These are phyloP conservation scores for Rutstroemia sp. DNA, from an alignment of 2,329 filamentous ascomycete species.

Conservation along the genomic window DNA sequence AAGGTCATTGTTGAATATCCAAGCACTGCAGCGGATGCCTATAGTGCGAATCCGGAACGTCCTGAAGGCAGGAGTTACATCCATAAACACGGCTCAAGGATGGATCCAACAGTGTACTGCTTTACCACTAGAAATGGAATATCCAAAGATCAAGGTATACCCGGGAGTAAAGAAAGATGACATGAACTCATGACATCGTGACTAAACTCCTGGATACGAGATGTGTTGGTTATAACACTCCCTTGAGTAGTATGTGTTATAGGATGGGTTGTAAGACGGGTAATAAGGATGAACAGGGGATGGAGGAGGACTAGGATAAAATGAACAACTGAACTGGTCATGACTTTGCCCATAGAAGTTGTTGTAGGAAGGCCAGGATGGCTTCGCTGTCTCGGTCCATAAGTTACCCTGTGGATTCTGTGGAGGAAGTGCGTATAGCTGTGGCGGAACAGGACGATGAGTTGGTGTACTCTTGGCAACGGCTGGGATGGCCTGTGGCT, in stretches of 20 bases:
- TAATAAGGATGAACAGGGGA: background rate
- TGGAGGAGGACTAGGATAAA: background rate
- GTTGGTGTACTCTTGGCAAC: background rate
- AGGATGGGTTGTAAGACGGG: background rate
- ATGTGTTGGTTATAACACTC: background rate
- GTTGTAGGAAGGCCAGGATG: background rate
- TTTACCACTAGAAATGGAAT: too few species aligned
- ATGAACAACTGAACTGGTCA: background rate
- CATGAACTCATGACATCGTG: background rate
- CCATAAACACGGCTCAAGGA: too few species aligned
- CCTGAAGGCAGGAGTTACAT: too few species aligned
- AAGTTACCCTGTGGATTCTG: background rate
- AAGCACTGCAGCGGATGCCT: background rate
- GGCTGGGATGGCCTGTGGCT: background rate
- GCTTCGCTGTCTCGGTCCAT: background rate
- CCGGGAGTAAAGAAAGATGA: background rate
- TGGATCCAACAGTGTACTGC: too few species aligned
- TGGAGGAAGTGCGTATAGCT: background rate
- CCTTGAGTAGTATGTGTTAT: background rate
- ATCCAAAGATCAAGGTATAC: too few species aligned
- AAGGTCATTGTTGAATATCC: background rate
- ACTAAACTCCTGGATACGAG: background rate
- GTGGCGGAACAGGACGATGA: background rate
- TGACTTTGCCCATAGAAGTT: background rate
- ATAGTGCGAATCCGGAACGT: too few species aligned